Percentiles rank a stretch among this genome's conserved stretches.
Evolutionary conservation across 805 yeast species (phyloP).

Genomic region (Ogataea salicorniae): DNA sequence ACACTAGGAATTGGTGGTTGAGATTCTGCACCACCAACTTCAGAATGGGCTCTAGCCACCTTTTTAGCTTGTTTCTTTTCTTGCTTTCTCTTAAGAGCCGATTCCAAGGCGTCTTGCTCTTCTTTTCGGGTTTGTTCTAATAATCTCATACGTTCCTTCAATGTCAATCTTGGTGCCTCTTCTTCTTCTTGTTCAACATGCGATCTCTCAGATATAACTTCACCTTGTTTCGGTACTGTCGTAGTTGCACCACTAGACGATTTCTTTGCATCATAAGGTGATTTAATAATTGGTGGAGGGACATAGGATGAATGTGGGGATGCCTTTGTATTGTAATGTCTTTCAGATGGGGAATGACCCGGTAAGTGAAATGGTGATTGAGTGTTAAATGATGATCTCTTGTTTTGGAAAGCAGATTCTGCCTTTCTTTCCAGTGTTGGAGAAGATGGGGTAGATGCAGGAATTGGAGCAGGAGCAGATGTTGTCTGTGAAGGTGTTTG

Average conservation of each 20-base stretch:
- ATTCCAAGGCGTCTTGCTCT: slow-evolving; percentile 65
- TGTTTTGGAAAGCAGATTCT: slow-evolving; percentile 35
- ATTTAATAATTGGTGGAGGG: slow-evolving; percentile 35
- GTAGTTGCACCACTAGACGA: not conserved
- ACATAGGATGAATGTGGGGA: slow-evolving; percentile 57
- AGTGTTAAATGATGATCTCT: slow-evolving; percentile 47
- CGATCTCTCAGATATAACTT: slow-evolving; percentile 20
- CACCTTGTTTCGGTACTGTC: slow-evolving; percentile 16
- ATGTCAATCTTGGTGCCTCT: slow-evolving; percentile 69
- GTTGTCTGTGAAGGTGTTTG: not conserved
- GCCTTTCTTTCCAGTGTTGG: not conserved
- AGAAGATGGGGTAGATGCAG: not conserved
- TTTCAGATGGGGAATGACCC: slow-evolving; percentile 21
- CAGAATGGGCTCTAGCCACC: slow-evolving; percentile 5
- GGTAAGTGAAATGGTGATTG: slow-evolving; percentile 39
- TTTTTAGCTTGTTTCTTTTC: slow-evolving; percentile 43
- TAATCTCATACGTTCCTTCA: slow-evolving; percentile 81
- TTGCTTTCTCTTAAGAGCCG: slow-evolving; percentile 47
- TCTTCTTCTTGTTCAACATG: slow-evolving; percentile 37
- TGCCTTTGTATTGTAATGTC: slow-evolving; percentile 48
- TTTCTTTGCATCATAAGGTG: slow-evolving; percentile 22
- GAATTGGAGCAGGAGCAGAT: not conserved
- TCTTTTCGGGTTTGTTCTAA: slow-evolving; percentile 77
- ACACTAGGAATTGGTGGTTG: slow-evolving; percentile 1
- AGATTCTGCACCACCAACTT: slow-evolving; percentile 1